Base-by-base conservation (phyloP, 2,329 filamentous ascomycete genomes). In the Sporothrix curviconia region DNA sequence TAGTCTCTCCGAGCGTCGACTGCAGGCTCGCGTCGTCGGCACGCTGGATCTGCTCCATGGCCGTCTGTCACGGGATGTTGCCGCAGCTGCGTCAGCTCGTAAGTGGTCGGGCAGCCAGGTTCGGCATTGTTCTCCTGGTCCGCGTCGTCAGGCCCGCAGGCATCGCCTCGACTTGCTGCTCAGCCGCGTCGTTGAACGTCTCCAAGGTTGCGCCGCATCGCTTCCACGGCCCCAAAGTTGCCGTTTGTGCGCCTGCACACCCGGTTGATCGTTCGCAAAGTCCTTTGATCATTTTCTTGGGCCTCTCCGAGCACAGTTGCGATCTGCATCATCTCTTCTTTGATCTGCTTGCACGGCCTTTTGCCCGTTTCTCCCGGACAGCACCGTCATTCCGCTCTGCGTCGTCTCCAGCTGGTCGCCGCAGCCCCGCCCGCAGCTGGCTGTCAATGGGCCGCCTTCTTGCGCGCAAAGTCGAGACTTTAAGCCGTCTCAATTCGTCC, bases 271-370 rank as follows among this genome's bases (percentile, higher is more conserved):
- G 90, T 90, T n/a, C 36, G 88, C 87, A 72, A 99, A 97, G 76
- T 99, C 94, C 68, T 89, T 86, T n/a, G n/a, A n/a, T n/a, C 67
- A 99, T 96, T 84, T 96, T 96, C 70, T 90, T 90, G 76, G 97
- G 92, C 56, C 92, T 92, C 74, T 99, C 95, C 62, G 92, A 91
- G 76, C 94, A 99, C 63, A 99, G 83, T 74, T 90, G 99, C 94
- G 67, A 99, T 97, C 74, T 92, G 95, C 79, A 95, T 91, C 84
- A 99, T 94, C 76, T 99, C 94, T 64, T 97, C 92, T 72, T 95
- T 96, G 74, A 96, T 96, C 66, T 88, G 83, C 69, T n/a, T 90
- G 87, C 36, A 99, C 89, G 60, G 90, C 90, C 71, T 92, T 89
- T 73, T 97, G 92, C 57, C 92, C 92, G 69, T 96, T n/a, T n/a